phyloP scores from a whole-genome alignment of 1,139 yeast genomes.

The Kodamaea sp. region DNA sequence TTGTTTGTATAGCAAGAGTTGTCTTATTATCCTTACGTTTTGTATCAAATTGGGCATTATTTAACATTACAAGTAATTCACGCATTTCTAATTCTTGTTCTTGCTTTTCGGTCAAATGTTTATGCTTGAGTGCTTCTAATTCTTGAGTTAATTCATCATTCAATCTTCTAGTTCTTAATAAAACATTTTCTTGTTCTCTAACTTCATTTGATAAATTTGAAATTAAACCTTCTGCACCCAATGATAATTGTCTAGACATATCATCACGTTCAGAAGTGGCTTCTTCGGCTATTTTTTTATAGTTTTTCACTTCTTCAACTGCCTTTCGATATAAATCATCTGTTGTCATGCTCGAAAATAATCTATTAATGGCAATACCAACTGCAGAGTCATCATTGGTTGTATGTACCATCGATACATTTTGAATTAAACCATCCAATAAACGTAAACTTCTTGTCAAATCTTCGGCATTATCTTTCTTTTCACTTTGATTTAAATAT shows the following conservation, averaged over 20 bases:
- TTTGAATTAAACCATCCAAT: constrained; percentile 79
- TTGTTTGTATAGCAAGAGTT: constrained; percentile 35
- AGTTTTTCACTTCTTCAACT: constrained; percentile 62
- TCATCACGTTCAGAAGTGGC: constrained; percentile 84
- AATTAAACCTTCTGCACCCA: constrained; percentile 84
- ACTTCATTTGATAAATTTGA: constrained; percentile 67
- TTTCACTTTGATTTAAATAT: constrained; percentile 67
- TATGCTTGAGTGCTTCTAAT: constrained; percentile 65
- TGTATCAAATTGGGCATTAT: constrained; percentile 32
- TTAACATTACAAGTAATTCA: constrained; percentile 71
- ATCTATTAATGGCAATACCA: constrained; percentile 77
- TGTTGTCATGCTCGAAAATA: constrained; percentile 75
- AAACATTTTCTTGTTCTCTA: constrained; percentile 66
- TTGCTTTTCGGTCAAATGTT: constrained; percentile 73
- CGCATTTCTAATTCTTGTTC: constrained; percentile 86
- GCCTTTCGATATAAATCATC: constrained; percentile 89
- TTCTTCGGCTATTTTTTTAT: constrained; percentile 68
- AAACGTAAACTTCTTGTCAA: constrained; percentile 67
- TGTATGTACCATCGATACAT: constrained; percentile 63
- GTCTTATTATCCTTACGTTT: constrained; percentile 36
- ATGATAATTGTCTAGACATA: constrained; percentile 64
- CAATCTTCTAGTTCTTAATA: constrained; percentile 63
- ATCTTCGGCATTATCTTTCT: constrained; percentile 45
- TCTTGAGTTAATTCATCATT: constrained; percentile 64
- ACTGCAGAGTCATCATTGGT: constrained; percentile 72